These are phyloP conservation scores for Syncephalis plumigaleata DNA, from an alignment of 371 early-diverging fungal species.

Conservation along the genomic window DNA sequence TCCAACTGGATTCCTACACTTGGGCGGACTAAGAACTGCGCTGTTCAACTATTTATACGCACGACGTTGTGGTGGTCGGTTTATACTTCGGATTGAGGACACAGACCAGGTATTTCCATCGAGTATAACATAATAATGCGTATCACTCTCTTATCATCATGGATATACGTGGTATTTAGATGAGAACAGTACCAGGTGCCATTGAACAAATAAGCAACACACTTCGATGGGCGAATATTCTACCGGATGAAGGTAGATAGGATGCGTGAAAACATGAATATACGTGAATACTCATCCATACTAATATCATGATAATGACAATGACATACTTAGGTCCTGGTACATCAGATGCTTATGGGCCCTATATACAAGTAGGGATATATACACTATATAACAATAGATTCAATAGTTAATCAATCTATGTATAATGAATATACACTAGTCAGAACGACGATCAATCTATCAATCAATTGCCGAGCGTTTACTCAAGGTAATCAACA, in stretches of 20 bases:
- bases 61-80: conserved; percentile 45
- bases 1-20: conserved; percentile 84
- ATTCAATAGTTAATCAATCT: too few species aligned
- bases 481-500: conserved; percentile 31
- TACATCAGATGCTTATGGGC: conserved; percentile 33
- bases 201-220: conserved; percentile 40
- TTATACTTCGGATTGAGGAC: conserved; percentile 86
- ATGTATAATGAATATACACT: too few species aligned
- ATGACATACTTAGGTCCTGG: conserved; percentile 45
- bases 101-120: conserved; percentile 84
- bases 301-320: background rate
- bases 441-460: conserved; percentile 58
- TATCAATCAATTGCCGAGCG: conserved; percentile 47
- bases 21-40: conserved; percentile 87
- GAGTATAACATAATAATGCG: too few species aligned
- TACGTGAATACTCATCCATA: too few species aligned
- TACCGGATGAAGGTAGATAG: conserved; percentile 50
- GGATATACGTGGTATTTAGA: background rate
- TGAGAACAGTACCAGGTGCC: conserved; percentile 51
- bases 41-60: conserved; percentile 82
- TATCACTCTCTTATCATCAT: background rate
- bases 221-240: conserved; percentile 64
- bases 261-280: too few species aligned
- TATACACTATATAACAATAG: too few species aligned
- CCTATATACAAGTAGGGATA: conserved; percentile 41